Conservation (phyloP, 352 stramenopile genomes). For the Pythium aquatile region DNA sequence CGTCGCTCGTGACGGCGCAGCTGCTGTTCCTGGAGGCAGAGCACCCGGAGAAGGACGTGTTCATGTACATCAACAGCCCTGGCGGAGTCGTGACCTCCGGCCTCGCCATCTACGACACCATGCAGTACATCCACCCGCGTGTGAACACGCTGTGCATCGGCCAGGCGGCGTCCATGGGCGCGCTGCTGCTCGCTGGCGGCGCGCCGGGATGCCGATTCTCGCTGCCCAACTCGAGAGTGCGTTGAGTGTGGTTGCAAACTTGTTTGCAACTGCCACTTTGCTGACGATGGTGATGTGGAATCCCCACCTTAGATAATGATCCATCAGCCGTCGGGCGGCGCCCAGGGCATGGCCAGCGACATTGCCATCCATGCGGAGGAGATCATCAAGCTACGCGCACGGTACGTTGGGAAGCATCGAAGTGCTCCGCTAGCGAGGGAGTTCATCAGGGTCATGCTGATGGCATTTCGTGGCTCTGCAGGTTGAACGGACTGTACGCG, state of each 20-base stretch:
- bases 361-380: constrained; percentile 99
- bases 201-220: constrained; percentile 87
- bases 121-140: constrained; percentile 97
- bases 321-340: constrained; percentile 95
- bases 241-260: constrained; percentile 2
- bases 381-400: constrained; percentile 92
- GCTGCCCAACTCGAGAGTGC: constrained; percentile 92
- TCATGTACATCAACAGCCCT: constrained; percentile 99
- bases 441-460: neutral
- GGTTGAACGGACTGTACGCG: constrained; percentile 73
- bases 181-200: constrained; percentile 94
- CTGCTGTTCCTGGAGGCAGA: constrained; percentile 96
- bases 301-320: constrained; percentile 91
- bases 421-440: constrained; percentile 30
- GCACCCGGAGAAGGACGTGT: constrained; percentile 97
- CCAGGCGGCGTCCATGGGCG: constrained; percentile 95
- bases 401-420: constrained; percentile 58
- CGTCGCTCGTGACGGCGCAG: constrained; percentile 80
- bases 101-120: constrained; percentile 98
- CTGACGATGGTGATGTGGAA: neutral
- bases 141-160: constrained; percentile 98
- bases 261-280: too few relatives aligned
- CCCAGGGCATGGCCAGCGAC: constrained; percentile 96
- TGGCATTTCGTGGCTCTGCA: constrained; percentile 26
- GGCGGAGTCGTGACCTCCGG: constrained; percentile 96